Evolutionary conservation across 78 protist species (phyloP).

Genomic region (Trichosphaerium sp.): DNA sequence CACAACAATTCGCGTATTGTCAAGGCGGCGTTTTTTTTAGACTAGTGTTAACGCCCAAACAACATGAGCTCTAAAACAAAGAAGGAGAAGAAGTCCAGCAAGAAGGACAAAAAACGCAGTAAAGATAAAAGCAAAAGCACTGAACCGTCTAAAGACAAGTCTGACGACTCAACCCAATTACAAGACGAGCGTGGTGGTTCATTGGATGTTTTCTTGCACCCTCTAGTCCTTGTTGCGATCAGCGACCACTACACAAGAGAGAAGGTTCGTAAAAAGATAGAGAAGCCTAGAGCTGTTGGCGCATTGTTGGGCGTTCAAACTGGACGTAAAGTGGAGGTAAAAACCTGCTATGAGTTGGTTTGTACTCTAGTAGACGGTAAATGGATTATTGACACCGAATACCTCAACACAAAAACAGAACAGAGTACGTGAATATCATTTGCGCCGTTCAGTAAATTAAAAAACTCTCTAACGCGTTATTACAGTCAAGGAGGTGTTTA

Average conservation of each 20-base stretch:
- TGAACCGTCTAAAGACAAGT: too few species aligned
- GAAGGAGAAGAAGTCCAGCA: too few species aligned
- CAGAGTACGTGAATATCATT: conserved; percentile 27
- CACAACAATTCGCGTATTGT: too few species aligned
- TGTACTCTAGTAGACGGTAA: background rate
- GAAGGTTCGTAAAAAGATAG: conserved; percentile 4
- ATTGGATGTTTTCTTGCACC: conserved; percentile 58
- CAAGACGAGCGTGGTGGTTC: conserved; percentile 13
- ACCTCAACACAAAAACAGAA: conserved; percentile 37
- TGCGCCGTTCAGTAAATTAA: background rate
- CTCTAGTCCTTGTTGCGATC: conserved; percentile 70
- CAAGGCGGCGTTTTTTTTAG: too few species aligned
- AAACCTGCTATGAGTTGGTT: conserved; percentile 63
- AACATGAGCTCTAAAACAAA: too few species aligned
- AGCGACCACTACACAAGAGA: conserved; percentile 71
- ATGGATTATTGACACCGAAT: conserved; percentile 31
- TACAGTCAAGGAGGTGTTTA: conserved; percentile 56
- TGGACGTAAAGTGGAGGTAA: conserved; percentile 66
- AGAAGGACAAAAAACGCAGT: too few species aligned
- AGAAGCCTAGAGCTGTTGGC: conserved; percentile 53
- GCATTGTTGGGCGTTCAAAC: conserved; percentile 51
- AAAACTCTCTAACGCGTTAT: too few species aligned
- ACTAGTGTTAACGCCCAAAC: too few species aligned
- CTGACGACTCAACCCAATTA: too few species aligned
- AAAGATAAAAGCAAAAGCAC: too few species aligned